These are phyloP conservation scores for Gleditsia sinensis DNA, from an alignment of 306 rosid species.

Conservation along the genomic window DNA sequence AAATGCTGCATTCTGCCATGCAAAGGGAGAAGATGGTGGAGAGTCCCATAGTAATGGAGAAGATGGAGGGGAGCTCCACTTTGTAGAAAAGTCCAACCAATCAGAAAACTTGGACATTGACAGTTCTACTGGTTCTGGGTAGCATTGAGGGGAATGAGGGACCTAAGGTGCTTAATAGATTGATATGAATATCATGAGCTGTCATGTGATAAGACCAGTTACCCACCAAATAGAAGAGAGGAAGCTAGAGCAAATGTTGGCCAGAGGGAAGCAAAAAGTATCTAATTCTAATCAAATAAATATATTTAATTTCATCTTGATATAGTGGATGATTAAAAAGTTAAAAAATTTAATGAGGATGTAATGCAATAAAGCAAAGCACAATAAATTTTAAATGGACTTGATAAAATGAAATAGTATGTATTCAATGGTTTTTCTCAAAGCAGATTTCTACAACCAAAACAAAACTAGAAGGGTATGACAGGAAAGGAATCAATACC, in stretches of 20 bases:
- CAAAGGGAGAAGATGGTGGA: constrained; percentile 29
- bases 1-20: constrained; percentile 31
- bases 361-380: not conserved
- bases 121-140: constrained; percentile 41
- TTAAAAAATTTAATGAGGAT: constrained; percentile 12
- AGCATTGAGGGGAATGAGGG: constrained; percentile 39
- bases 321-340: not conserved
- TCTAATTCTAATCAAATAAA: not conserved
- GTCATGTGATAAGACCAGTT: too few relatives aligned
- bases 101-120: constrained; percentile 38
- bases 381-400: not conserved
- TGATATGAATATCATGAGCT: too few relatives aligned
- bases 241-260: not conserved
- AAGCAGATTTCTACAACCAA: constrained; percentile 5
- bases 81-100: constrained; percentile 32
- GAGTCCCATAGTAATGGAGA: constrained; percentile 38
- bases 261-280: not conserved
- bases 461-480: not conserved
- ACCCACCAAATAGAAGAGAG: not conserved
- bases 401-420: not conserved
- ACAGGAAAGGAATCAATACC: constrained; percentile 21
- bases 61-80: constrained; percentile 41
- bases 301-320: not conserved
- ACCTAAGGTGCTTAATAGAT: too few relatives aligned
- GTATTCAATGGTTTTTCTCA: constrained; percentile 3